These are phyloP conservation scores for Pythium apleroticum DNA, from an alignment of 352 stramenopile species.

Conservation along the genomic window DNA sequence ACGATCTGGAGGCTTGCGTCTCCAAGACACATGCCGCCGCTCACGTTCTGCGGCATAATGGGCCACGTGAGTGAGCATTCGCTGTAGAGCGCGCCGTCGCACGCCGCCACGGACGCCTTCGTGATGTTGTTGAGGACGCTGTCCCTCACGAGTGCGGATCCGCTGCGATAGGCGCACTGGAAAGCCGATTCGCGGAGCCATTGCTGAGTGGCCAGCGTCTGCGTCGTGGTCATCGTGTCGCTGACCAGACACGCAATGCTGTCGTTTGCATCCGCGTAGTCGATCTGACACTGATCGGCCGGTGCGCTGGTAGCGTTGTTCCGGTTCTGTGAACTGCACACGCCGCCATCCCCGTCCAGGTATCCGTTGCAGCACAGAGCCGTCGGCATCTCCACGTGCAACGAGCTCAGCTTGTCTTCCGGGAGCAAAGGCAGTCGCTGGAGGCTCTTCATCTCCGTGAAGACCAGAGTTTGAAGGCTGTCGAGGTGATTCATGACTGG, in stretches of 20 bases:
- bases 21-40: constrained; percentile 19
- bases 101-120: constrained; percentile 8
- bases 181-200: constrained; percentile 13
- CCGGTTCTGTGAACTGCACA: neutral
- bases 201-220: constrained; percentile 1
- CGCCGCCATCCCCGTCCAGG: neutral
- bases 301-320: neutral
- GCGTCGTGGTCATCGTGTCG: constrained; percentile 15
- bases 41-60: neutral
- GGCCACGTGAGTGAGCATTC: constrained; percentile 23
- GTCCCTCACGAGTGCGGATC: neutral
- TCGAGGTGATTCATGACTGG: constrained; percentile 17
- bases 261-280: neutral
- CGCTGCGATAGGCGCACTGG: constrained; percentile 5
- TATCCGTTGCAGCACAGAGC: constrained; percentile 28
- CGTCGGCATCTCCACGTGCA: constrained; percentile 15
- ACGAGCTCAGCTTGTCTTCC: neutral
- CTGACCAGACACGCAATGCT: constrained; percentile 9
- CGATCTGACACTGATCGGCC: neutral
- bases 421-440: constrained; percentile 16
- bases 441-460: constrained; percentile 5
- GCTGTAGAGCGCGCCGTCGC: constrained; percentile 16
- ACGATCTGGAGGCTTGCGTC: constrained; percentile 11
- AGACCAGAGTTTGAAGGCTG: neutral
- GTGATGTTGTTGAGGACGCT: constrained; percentile 7